These are phyloP conservation scores for Bipolaris zeicola DNA, from an alignment of 2,329 filamentous ascomycete genomes.

Conservation along the genomic window DNA sequence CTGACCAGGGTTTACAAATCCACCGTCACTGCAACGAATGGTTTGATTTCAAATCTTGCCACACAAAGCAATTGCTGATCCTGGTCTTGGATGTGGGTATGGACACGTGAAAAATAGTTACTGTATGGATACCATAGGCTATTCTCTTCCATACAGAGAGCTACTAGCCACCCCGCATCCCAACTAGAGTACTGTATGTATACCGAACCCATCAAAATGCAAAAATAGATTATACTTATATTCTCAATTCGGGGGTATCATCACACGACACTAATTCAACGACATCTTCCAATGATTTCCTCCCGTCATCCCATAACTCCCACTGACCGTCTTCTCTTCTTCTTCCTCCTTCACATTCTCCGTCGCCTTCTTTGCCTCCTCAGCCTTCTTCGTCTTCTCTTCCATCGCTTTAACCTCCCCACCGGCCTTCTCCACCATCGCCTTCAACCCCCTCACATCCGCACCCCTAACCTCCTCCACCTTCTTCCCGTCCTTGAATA, in stretches of 20 bases:
- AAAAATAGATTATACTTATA: background rate
- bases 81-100: background rate
- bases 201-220: background rate
- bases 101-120: background rate
- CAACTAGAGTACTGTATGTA: background rate
- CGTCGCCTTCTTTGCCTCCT: background rate
- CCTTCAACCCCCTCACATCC: slow-evolving; percentile 35
- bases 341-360: slow-evolving; percentile 11
- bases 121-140: background rate
- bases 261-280: slow-evolving; percentile 18
- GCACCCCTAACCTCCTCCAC: slow-evolving; percentile 39
- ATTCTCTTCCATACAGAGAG: background rate
- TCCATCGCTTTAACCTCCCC: slow-evolving; percentile 18
- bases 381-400: slow-evolving; percentile 6
- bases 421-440: slow-evolving; percentile 28
- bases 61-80: background rate
- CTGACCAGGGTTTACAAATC: slow-evolving; percentile 33
- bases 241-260: background rate
- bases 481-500: slow-evolving; percentile 42
- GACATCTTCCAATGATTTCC: slow-evolving; percentile 40
- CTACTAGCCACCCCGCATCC: background rate
- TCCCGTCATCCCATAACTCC: slow-evolving; percentile 42
- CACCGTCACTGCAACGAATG: slow-evolving; percentile 8
- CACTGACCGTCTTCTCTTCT: slow-evolving; percentile 41
- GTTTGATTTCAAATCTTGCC: background rate